phyloP scores from a whole-genome alignment of 2,329 filamentous ascomycete genomes.

The Arthroderma uncinatum region DNA sequence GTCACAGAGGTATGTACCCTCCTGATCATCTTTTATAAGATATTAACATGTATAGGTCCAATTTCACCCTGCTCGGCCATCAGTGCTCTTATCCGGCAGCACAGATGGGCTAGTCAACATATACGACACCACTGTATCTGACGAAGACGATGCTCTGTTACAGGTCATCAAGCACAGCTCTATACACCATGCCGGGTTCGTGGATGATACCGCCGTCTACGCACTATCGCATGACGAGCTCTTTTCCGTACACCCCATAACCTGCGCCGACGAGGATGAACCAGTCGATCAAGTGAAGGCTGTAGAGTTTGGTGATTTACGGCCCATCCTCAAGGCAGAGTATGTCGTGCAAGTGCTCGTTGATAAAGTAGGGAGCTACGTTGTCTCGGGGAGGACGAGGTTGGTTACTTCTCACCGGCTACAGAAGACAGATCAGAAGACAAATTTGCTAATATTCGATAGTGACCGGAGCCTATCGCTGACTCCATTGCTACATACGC shows the following conservation, averaged over 20 bases:
- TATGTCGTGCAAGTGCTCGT: slow-evolving; percentile 48
- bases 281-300: slow-evolving; percentile 33
- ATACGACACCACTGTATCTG: slow-evolving; percentile 46
- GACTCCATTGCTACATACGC: slow-evolving; percentile 27
- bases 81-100: slow-evolving; percentile 48
- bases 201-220: slow-evolving; percentile 43
- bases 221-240: slow-evolving; percentile 53
- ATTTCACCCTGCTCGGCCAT: slow-evolving; percentile 42
- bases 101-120: slow-evolving; percentile 54
- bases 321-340: slow-evolving; percentile 45
- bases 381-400: slow-evolving; percentile 43
- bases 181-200: slow-evolving; percentile 51
- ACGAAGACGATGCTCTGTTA: slow-evolving; percentile 52
- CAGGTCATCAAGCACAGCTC: slow-evolving; percentile 54
- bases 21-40: neutral
- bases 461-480: slow-evolving; percentile 36
- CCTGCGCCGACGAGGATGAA: slow-evolving; percentile 36
- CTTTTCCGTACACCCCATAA: slow-evolving; percentile 44
- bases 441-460: neutral
- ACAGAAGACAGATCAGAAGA: no score
- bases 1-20: slow-evolving; percentile 42
- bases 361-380: slow-evolving; percentile 32
- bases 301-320: slow-evolving; percentile 45
- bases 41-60: slow-evolving; percentile 29
- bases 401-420: slow-evolving; percentile 21